Evolutionary conservation across 129 eudicot genomes (phyloP), one percentile per base, ranked within the genome.

Genomic region (Tagetes erecta): DNA sequence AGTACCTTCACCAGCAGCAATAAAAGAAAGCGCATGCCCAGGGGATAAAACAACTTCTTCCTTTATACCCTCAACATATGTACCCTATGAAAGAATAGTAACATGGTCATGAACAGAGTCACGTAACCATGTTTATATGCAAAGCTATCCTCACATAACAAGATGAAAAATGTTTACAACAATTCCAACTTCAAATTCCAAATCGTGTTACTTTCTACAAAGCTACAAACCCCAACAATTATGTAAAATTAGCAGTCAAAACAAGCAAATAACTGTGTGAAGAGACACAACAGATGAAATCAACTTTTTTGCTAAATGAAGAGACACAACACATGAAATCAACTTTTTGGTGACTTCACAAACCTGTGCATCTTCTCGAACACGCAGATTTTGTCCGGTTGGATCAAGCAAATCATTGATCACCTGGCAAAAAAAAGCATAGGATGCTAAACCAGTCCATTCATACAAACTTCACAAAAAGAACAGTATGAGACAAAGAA

Each of bases 361-460:
- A 81, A 95, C 99, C 99, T 95, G 99, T 62, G 96, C 94, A 84
- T 95, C 99, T 80, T 95, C 99, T 83, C 99, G 84, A 65, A 95
- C 97, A 64, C 99, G 99, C 78, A 95, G 76, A 86, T 95, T 95
- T 70, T 95, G 99, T 70, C 95, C 99, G 3, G 97, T 91, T 76
- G 99, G 99, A 80, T 95, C 97, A 49, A 95, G 97, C 85, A 95
- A 86, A 81, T 95, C 99, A 85, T 95, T 95, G 36, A 95, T 91
- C 83, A 95, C 96, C 99, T 95, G 87, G 55, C 40, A 76, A 13
- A 55, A 55, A 71, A 49, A 79, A 71, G 72, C 79, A 84, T 42
- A 76, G 49, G 47, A 51, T 51, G 36, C 72, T 68, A 78, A 34
- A 44, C 47, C 47, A 44, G 41, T 71, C 46, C 12, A 62, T 40